These are phyloP conservation scores for Oryza longistaminata DNA, from an alignment of 176 grass and related monocot species.

Conservation along the genomic window DNA sequence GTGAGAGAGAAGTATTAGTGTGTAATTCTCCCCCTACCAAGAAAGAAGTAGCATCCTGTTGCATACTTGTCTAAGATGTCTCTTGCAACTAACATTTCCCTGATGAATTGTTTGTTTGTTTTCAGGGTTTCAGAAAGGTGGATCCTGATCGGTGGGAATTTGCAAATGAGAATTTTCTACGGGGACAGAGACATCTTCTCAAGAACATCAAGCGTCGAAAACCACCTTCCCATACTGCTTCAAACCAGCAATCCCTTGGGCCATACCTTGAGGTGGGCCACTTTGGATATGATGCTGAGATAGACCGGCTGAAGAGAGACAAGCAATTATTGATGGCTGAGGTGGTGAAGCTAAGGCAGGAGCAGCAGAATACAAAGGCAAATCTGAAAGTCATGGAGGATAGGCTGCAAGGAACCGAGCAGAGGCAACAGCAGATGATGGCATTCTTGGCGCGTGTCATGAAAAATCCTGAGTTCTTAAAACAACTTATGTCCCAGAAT, in stretches of 20 bases:
- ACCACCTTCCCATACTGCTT: conserved; percentile 41
- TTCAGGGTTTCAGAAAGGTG: conserved; percentile 93
- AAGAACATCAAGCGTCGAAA: conserved; percentile 84
- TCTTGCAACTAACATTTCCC: conserved; percentile 2
- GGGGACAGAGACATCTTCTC: conserved; percentile 82
- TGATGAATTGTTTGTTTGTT: background rate
- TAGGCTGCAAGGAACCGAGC: conserved; percentile 74
- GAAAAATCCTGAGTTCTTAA: conserved; percentile 70
- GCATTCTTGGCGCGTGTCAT: conserved; percentile 75
- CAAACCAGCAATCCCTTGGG: conserved; percentile 59
- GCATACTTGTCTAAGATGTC: background rate
- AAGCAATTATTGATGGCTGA: conserved; percentile 74
- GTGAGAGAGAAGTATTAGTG: background rate
- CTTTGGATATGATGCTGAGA: conserved; percentile 76
- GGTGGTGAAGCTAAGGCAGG: conserved; percentile 90
- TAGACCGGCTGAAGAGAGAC: conserved; percentile 74
- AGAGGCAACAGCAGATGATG: conserved; percentile 87
- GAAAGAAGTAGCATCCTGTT: conserved; percentile 12
- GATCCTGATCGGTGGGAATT: conserved; percentile 97
- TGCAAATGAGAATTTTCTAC: conserved; percentile 81
- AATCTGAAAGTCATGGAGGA: conserved; percentile 83
- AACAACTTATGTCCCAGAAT: conserved; percentile 66
- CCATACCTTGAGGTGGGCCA: conserved; percentile 82
- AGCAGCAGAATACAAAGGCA: conserved; percentile 77
- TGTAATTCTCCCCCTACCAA: background rate